Evolutionary conservation across 108 stramenopile genomes (phyloP), one percentile per base, ranked within the genome.

Genomic region (Nitzschia palea): DNA sequence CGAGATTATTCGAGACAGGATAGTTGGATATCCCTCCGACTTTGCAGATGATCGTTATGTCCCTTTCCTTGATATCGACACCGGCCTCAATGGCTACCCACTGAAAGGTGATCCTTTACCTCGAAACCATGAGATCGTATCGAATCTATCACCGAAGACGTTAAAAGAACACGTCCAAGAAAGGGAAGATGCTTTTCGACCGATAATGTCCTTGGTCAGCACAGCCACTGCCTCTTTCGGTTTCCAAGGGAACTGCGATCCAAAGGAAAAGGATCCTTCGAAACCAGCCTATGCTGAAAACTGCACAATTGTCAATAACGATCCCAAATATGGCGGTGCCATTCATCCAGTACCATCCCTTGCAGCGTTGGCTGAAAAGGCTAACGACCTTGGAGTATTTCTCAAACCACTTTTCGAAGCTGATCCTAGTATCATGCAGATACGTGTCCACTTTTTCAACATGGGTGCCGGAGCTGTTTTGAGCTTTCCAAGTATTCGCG

Each of bases 171-270:
- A 52, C 30, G 34, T 26, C 18, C 48, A 52, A 37, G 47, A 63
- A 17, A 27, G 47, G 28, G 47, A 44, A 4, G 62, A 60, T 1
- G 8, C 40, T 1, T 25, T 60, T 12, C 36, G 8, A 23, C 25
- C 31, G 12, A 22, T 25, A 2, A 23, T 23, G 15, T 6, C 18
- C 23, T 6, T 63, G 2, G 14, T 32, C 28, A 50, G 47, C 14
- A 73, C 75, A 2, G 64, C 45, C 5, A 29, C 25, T 29, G 78
- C 85, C 17, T 33, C 58, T 8, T 83, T 73, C 53, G 12, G 25
- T 17, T 74, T 80, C 52, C 81, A 83, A 53, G 85, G 85, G 14
- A 62, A 58, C 25, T 86, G 85, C 51, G 61, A 86, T 72, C 84
- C 81, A 0, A 61, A 57, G 40, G 65, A 52, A 65, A 71, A 57